phyloP scores from a whole-genome alignment of 306 rosid species.

The Cicer pinnatifidum region DNA sequence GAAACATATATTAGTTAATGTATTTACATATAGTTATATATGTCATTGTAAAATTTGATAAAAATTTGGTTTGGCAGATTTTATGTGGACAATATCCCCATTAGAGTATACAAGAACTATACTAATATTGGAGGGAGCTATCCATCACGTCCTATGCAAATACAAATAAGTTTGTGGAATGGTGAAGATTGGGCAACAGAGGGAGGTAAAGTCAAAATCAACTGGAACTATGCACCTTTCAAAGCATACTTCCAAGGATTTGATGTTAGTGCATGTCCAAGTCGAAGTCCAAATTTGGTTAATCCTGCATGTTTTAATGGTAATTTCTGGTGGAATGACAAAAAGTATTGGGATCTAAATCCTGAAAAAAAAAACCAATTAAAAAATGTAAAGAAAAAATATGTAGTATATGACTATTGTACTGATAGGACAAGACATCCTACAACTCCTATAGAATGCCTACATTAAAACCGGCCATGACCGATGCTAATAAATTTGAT shows the following conservation, averaged over 20 bases:
- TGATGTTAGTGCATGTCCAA: conserved; percentile 49
- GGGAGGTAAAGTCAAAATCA: conserved; percentile 52
- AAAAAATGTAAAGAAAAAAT: conserved; percentile 44
- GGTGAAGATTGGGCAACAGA: conserved; percentile 68
- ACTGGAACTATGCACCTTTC: conserved; percentile 64
- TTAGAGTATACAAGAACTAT: conserved; percentile 59
- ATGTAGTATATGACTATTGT: conserved; percentile 58
- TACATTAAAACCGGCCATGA: not conserved
- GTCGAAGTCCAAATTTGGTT: not conserved
- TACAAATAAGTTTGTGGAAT: conserved; percentile 58
- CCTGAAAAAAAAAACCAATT: not conserved
- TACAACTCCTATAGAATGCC: conserved; percentile 61
- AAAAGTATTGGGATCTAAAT: conserved; percentile 47
- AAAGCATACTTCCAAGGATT: conserved; percentile 57
- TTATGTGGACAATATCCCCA: conserved; percentile 57
- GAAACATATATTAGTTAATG: not conserved
- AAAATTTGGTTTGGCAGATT: conserved; percentile 46
- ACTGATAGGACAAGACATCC: conserved; percentile 48
- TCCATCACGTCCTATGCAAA: conserved; percentile 55
- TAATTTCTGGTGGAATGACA: conserved; percentile 53
- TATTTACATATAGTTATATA: not conserved
- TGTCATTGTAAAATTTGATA: not conserved
- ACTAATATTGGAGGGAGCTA: conserved; percentile 42
- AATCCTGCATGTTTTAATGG: conserved; percentile 43
- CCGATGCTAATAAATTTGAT: too few relatives aligned